These are phyloP conservation scores for Coriolopsis trogii DNA, from an alignment of 1,284 basidiomycete genomes.

Conservation along the genomic window DNA sequence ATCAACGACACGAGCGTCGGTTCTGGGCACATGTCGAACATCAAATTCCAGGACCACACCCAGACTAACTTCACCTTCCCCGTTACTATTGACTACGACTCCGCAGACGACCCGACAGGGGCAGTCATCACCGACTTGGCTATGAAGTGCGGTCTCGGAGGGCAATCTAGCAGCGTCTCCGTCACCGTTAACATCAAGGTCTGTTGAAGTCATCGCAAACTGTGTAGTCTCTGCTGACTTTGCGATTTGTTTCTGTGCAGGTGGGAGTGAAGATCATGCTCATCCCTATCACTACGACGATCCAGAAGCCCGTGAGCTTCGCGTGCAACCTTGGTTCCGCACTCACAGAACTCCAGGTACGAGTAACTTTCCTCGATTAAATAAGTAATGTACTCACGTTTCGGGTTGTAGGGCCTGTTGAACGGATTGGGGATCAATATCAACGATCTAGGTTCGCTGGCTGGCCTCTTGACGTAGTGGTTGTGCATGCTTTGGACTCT, in stretches of 20 bases:
- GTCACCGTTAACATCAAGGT: constrained; percentile 76
- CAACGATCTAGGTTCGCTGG: constrained; percentile 4
- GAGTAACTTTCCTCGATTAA: constrained; percentile 3
- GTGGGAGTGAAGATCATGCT: constrained; percentile 65
- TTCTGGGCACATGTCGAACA: constrained; percentile 61
- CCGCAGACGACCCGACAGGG: constrained; percentile 58
- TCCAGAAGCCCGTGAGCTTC: constrained; percentile 70
- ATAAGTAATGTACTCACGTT: not conserved
- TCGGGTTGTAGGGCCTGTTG: constrained; percentile 12
- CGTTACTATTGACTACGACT: constrained; percentile 74
- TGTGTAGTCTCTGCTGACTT: constrained; percentile 20
- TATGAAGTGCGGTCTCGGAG: constrained; percentile 67
- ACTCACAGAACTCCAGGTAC: constrained; percentile 39
- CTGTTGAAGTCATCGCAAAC: constrained; percentile 8
- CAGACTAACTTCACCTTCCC: constrained; percentile 84
- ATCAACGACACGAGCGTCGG: constrained; percentile 72
- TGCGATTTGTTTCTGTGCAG: constrained; percentile 40
- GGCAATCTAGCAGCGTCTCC: constrained; percentile 50
- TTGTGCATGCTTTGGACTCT: constrained; percentile 2
- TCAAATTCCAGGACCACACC: constrained; percentile 67
- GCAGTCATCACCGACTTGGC: constrained; percentile 68
- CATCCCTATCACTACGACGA: constrained; percentile 68
- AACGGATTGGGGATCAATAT: constrained; percentile 19
- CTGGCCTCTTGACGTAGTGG: constrained; percentile 4
- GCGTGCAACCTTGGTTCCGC: constrained; percentile 58